Conservation (phyloP, 306 rosid genomes). For the Herpetospermum pedunculosum region DNA sequence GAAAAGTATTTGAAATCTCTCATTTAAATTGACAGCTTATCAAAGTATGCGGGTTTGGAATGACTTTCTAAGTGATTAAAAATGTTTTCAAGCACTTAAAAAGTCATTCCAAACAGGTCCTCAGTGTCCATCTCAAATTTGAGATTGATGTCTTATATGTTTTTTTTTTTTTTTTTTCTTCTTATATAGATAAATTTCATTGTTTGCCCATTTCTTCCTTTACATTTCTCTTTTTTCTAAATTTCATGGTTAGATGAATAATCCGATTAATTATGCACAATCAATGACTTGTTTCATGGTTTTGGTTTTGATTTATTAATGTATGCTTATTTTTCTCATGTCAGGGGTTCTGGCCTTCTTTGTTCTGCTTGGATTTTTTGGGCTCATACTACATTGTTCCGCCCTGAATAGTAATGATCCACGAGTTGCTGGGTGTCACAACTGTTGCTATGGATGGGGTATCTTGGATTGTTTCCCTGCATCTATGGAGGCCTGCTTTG, state of each 20-base stretch:
- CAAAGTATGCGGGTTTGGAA: too few relatives aligned
- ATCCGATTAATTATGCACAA: neutral
- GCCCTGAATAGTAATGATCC: conserved; percentile 79
- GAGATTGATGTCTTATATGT: neutral
- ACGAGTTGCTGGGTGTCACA: conserved; percentile 94
- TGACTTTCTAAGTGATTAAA: too few relatives aligned
- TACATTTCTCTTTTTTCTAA: neutral
- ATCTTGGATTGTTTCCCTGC: conserved; percentile 98
- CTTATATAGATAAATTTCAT: neutral
- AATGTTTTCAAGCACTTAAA: too few relatives aligned
- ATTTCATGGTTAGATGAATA: neutral
- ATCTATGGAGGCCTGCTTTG: conserved; percentile 99
- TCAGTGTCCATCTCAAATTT: neutral
- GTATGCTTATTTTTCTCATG: neutral
- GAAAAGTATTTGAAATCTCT: neutral
- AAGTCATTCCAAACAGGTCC: too few relatives aligned
- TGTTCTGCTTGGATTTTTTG: conserved; percentile 90
- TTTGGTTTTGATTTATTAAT: neutral
- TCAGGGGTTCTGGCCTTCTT: conserved; percentile 93
- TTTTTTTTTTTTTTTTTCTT: neutral
- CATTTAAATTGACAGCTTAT: neutral
- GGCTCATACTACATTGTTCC: conserved; percentile 90
- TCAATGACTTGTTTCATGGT: neutral
- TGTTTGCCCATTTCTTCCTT: neutral
- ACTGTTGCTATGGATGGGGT: conserved; percentile 99